Base-by-base conservation (phyloP, 176 grass and related monocot genomes). In the Cenchrus purpureus region DNA sequence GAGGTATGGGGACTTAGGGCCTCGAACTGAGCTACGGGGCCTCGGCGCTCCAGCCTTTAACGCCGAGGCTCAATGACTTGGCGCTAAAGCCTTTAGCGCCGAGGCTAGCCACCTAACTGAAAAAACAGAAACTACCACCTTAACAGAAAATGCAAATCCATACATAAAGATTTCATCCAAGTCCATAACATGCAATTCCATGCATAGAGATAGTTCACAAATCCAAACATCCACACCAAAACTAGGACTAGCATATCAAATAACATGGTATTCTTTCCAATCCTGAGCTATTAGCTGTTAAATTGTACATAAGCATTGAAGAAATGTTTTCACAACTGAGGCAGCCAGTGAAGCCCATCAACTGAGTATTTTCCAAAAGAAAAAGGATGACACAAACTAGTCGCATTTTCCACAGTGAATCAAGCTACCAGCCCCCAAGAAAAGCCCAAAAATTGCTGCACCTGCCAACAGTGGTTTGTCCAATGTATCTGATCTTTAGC, bases 391-490 rank as follows among this genome's bases (percentile, higher is more conserved):
- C 31, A 10, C 28, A n/a, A 80, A 59, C 90, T 91, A 98, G 80
- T 95, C 93, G 29, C 77, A 92, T 83, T 92, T 98, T 43, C 95
- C 95, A 75, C 91, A 95, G 34, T 98, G 95, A 93, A 98, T 98
- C 87, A 98, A 93, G 80, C 95, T 98, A n/a, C 95, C 95, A 54
- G 95, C 93, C 85, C 91, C 95, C 79, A 98, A 71, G 88, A 98
- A 98, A 72, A 98, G 91, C 5, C 89, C 92, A 77, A 93, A 98
- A 51, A 98, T 55, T 34, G 95, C 93, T 29, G 95, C 95, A 13
- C 22, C 93, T 98, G 81, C 91, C 87, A 56, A 98, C 80, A 31
- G 93, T 98, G 10, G 93, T 86, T 70, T 92, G 92, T 17, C 91
- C 95, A 62, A 98, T 98, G 44, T 98, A 63, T 82, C 95, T 95